Evolutionary conservation across 169 alveolate species (phyloP).

Genomic region (Haemoproteus tartakovskyi): DNA sequence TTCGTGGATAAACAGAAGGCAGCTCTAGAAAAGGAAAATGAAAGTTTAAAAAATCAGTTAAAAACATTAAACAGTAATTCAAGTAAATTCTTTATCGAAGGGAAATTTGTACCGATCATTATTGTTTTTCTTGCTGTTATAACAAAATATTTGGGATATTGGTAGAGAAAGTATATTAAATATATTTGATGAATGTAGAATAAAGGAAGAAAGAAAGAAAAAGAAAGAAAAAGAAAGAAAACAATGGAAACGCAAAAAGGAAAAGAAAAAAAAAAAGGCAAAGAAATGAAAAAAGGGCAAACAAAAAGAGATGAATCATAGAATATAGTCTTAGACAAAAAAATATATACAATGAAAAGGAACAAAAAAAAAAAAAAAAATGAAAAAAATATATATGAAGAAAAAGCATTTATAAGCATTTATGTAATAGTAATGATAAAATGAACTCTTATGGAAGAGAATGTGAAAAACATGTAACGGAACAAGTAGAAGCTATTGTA

Average conservation of each 20-base stretch:
- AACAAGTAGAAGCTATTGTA: no score
- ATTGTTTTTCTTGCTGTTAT: slow-evolving; percentile 46
- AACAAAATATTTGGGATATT: slow-evolving; percentile 56
- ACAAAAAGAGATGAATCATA: not conserved
- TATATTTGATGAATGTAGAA: no score
- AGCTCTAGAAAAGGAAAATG: slow-evolving; percentile 77
- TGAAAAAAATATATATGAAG: not conserved
- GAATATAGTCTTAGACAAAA: not conserved
- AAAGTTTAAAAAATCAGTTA: slow-evolving; percentile 67
- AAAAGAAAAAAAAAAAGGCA: not conserved
- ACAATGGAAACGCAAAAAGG: not conserved
- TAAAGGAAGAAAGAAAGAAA: not conserved
- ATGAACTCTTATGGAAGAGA: no score
- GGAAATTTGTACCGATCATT: slow-evolving; percentile 29
- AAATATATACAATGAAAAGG: not conserved
- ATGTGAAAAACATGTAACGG: no score
- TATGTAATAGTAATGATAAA: no score
- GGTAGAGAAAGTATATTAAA: no score
- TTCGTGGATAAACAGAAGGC: slow-evolving; percentile 84
- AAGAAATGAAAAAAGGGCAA: not conserved
- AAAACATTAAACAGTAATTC: slow-evolving; percentile 41
- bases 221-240: not conserved
- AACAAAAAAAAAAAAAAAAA: slow-evolving; percentile 4
- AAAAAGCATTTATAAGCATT: slow-evolving; percentile 5
- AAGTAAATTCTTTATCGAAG: slow-evolving; percentile 38